Percentiles rank a stretch among this genome's conserved stretches.
phyloP scores from a whole-genome alignment of 257 asterid species.

The Catharanthus roseus region DNA sequence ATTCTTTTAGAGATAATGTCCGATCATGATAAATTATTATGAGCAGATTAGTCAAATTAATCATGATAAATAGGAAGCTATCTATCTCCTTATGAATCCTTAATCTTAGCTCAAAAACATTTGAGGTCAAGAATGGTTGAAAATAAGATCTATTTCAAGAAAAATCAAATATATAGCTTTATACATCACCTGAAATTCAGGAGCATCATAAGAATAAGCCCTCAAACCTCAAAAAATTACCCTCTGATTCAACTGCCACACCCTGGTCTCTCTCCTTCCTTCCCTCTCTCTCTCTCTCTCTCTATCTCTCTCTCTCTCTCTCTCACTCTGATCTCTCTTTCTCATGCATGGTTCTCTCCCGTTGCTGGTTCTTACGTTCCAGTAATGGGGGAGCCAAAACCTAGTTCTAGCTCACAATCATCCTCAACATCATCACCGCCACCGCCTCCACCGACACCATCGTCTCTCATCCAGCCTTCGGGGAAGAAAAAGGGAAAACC shows the following conservation, averaged over 20 bases:
- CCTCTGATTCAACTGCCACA: conserved; percentile 1
- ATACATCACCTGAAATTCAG: conserved; percentile 1
- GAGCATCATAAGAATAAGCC: not conserved
- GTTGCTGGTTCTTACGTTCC: conserved; percentile 33
- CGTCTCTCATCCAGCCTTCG: conserved; percentile 64
- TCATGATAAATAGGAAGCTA: not conserved
- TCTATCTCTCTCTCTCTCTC: not conserved
- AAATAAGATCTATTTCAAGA: not conserved
- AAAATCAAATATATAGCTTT: not conserved
- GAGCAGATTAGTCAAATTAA: not conserved
- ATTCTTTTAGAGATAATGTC: not conserved
- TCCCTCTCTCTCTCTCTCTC: not conserved
- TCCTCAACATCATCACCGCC: conserved; percentile 25
- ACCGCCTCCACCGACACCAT: conserved; percentile 27
- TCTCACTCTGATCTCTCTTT: no score
- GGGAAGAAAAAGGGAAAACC: conserved; percentile 33
- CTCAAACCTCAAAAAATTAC: not conserved
- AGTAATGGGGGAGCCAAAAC: conserved; percentile 61
- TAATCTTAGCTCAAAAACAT: not conserved
- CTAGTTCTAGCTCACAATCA: conserved; percentile 21
- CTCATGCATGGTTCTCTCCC: conserved; percentile 26
- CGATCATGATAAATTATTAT: not conserved
- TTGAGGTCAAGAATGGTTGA: not conserved
- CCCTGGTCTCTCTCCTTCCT: conserved; percentile 1
- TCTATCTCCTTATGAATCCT: not conserved